Evolutionary conservation across 1,284 basidiomycete genomes (phyloP).

Genomic region (Naganishia cerealis): DNA sequence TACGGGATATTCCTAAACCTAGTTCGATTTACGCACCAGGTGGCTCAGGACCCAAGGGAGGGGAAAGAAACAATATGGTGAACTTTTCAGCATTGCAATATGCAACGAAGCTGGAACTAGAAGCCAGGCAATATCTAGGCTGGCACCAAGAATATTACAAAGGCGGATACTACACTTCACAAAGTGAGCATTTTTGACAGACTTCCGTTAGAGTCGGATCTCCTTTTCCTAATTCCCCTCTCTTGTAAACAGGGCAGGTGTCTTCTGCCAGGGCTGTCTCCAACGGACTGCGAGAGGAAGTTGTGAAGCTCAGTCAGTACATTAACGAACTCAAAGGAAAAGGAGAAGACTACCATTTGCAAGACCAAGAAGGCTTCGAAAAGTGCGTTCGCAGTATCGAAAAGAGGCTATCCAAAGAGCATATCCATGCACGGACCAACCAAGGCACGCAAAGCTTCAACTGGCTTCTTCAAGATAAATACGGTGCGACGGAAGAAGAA

Average conservation of each 20-base stretch:
- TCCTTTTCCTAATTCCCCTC: not conserved
- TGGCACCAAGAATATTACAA: slow-evolving; percentile 29
- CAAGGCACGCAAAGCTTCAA: slow-evolving; percentile 21
- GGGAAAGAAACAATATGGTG: not conserved
- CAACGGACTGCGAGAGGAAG: not conserved
- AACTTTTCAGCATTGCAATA: slow-evolving; percentile 2
- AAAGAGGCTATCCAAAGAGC: slow-evolving; percentile 6
- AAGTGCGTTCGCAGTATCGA: slow-evolving; percentile 5
- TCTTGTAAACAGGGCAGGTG: not conserved
- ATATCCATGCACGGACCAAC: slow-evolving; percentile 18
- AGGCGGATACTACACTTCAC: slow-evolving; percentile 20
- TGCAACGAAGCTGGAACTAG: slow-evolving; percentile 19
- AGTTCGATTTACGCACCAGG: not conserved
- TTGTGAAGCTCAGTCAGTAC: slow-evolving; percentile 6
- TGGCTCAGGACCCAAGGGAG: slow-evolving; percentile 11
- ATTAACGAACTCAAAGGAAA: slow-evolving; percentile 4
- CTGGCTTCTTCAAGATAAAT: slow-evolving; percentile 22
- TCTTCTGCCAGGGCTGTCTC: not conserved
- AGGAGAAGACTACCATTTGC: not conserved
- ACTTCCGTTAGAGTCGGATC: too few relatives aligned
- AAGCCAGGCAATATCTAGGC: slow-evolving; percentile 25
- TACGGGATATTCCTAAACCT: slow-evolving; percentile 9
- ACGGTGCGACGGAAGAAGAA: slow-evolving; percentile 20
- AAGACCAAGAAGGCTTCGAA: slow-evolving; percentile 24
- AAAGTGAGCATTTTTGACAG: not conserved